Conservation (phyloP, 139 green algal species). For the Coelastrella sp. region DNA sequence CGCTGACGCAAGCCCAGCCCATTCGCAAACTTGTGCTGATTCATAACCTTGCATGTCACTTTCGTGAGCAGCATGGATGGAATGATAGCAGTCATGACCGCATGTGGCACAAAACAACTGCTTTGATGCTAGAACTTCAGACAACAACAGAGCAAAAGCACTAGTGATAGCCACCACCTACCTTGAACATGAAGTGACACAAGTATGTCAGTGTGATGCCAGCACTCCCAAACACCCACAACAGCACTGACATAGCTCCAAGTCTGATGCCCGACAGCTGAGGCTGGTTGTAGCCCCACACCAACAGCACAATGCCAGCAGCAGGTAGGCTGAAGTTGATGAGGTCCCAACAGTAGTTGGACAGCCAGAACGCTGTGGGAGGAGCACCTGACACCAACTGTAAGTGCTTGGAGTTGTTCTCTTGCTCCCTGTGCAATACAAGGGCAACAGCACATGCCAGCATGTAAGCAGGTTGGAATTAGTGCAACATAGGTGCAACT, state of each 20-base stretch:
- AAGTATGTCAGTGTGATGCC: slow-evolving; percentile 77
- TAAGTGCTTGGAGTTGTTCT: slow-evolving; percentile 71
- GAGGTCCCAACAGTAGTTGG: slow-evolving; percentile 73
- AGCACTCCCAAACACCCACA: slow-evolving; percentile 63
- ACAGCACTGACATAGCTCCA: slow-evolving; percentile 63
- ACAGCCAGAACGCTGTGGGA: slow-evolving; percentile 70
- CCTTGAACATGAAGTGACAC: slow-evolving; percentile 71
- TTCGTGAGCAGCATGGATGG: too few species aligned
- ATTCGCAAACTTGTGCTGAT: too few species aligned
- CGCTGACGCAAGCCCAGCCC: too few species aligned
- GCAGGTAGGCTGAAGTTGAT: slow-evolving; percentile 60
- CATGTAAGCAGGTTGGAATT: too few species aligned
- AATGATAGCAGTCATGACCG: too few species aligned
- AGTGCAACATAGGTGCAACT: too few species aligned
- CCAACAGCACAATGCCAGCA: slow-evolving; percentile 58
- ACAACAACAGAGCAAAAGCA: too few species aligned
- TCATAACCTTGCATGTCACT: too few species aligned
- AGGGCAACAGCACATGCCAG: too few species aligned
- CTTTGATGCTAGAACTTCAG: too few species aligned
- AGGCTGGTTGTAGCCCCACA: slow-evolving; percentile 34
- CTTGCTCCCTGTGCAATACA: slow-evolving; percentile 61
- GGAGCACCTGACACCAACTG: slow-evolving; percentile 73
- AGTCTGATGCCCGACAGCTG: slow-evolving; percentile 60
- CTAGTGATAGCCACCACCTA: slow-evolving; percentile 26
- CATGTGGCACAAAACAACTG: too few species aligned